phyloP scores from a whole-genome alignment of 441 rosid species.

The Daphne laureola region DNA sequence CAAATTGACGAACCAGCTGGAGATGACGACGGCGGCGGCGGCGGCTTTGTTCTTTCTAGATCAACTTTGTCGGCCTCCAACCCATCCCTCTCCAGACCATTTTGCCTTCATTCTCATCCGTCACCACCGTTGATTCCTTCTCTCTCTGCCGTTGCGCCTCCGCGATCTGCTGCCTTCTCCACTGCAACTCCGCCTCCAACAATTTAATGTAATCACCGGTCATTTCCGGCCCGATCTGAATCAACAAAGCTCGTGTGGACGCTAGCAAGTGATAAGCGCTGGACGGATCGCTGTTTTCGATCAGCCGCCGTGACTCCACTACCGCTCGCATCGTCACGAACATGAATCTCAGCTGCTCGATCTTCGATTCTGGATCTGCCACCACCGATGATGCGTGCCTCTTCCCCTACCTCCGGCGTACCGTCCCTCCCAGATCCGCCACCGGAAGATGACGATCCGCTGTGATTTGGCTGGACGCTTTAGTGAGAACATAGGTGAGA shows the following conservation, averaged over 20 bases:
- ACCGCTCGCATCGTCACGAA: conserved; percentile 49
- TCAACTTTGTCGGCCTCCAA: too few relatives aligned
- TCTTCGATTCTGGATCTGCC: conserved; percentile 30
- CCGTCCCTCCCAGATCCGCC: too few relatives aligned
- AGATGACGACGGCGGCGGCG: too few relatives aligned
- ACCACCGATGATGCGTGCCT: too few relatives aligned
- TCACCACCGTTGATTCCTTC: conserved; percentile 19
- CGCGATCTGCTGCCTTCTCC: conserved; percentile 37
- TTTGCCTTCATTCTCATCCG: conserved; percentile 59
- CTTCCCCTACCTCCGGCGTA: too few relatives aligned
- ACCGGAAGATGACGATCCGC: too few relatives aligned
- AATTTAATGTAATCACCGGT: conserved; percentile 28
- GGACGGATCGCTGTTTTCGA: conserved; percentile 38
- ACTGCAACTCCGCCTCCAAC: conserved; percentile 42
- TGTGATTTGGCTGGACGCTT: too few relatives aligned
- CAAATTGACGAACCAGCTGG: too few relatives aligned
- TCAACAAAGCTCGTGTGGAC: conserved; percentile 45
- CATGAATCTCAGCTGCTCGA: conserved; percentile 36
- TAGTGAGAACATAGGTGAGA: too few relatives aligned
- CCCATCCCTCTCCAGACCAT: too few relatives aligned
- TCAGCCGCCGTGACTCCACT: conserved; percentile 51
- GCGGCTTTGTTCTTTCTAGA: too few relatives aligned
- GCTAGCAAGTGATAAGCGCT: conserved; percentile 48
- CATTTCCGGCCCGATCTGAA: conserved; percentile 26
- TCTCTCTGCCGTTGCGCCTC: conserved; percentile 40